Conservation (phyloP, 768 basidiomycete genomes). For the Lyophyllum atratum region DNA sequence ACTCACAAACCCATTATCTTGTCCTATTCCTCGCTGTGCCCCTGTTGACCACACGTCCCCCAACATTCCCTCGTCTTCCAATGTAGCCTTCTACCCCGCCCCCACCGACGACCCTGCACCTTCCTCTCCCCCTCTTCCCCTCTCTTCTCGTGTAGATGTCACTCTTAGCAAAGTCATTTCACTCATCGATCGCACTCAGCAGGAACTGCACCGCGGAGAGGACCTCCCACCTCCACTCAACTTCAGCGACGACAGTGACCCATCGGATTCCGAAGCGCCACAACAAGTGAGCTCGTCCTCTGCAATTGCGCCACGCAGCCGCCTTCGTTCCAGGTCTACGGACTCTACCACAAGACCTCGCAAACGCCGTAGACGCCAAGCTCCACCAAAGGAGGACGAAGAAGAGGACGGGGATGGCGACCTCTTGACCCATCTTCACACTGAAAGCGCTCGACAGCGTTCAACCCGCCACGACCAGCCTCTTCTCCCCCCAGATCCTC, state of each 20-base stretch:
- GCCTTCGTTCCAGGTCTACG: conserved; percentile 12
- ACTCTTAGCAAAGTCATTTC: conserved; percentile 56
- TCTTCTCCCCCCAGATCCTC: conserved; percentile 25
- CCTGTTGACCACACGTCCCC: conserved; percentile 25
- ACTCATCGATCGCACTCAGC: conserved; percentile 32
- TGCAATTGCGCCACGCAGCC: conserved; percentile 17
- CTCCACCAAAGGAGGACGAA: conserved; percentile 20
- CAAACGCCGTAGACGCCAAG: conserved; percentile 13
- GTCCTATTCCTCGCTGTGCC: conserved; percentile 35
- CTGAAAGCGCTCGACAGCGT: conserved; percentile 30
- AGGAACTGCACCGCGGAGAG: neutral
- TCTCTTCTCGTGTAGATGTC: conserved; percentile 43
- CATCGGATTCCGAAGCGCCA: conserved; percentile 13
- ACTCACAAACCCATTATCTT: conserved; percentile 20
- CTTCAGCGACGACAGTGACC: conserved; percentile 25
- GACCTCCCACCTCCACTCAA: conserved; percentile 6
- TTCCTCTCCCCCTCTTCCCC: conserved; percentile 9
- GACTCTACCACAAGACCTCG: conserved; percentile 13
- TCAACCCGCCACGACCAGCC: conserved; percentile 33
- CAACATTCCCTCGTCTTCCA: conserved; percentile 43
- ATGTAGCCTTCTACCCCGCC: conserved; percentile 34
- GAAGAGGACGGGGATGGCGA: conserved; percentile 27
- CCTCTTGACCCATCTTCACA: conserved; percentile 40
- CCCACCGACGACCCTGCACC: conserved; percentile 19
- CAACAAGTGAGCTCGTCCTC: conserved; percentile 10